Evolutionary conservation across 2,329 filamentous ascomycete genomes (phyloP), one percentile per base, ranked within the genome.

Genomic region (Fusarium sp.): DNA sequence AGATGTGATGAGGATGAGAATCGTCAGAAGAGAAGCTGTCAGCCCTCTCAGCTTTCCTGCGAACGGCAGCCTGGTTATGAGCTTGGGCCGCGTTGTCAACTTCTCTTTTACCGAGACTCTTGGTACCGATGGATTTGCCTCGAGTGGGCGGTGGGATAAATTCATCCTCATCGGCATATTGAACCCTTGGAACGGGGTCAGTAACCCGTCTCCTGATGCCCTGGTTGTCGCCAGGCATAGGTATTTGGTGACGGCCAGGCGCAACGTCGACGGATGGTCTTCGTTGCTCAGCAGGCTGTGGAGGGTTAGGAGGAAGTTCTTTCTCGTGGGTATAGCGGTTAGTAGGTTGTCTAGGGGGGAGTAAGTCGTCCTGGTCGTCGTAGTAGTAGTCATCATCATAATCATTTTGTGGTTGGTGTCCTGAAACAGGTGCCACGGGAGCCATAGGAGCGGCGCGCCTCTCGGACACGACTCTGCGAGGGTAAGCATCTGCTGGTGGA

Each of bases 401-500:
- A 40, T 45, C 28, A 45, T 14, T 56, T 55, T 52, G 50, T 33
- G 42, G 68, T 43, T 65, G 62, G 28, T 52, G 45, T 38, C 58
- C 62, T 24, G 67, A 49, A 28, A 54, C 50, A 33, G 57, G 33
- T 9, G 43, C 44, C 22, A 54, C 47, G 10, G 64, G 54, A 31
- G 62, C 50, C 26, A 58, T 36, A 15, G 62, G 57, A 39, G 67
- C 62, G 43, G 67, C 21, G 7, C 43, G 79, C 33, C 79, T 80
- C 55, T 85, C 84, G 5, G 81, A 79, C 31, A 84, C 83, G n/a
- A 74, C 75, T 36, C 83, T 80, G 24, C 76, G 76, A 50, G 76
- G 78, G 81, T 82, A 84, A 3, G 81, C 77, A 49, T 89, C 86
- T n/a, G 77, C 80, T 3, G 87, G 86, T 1, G 85, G 87, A 3